These are phyloP conservation scores for Pilobolus umbonatus DNA, from an alignment of 192 early-diverging fungal species.

Conservation along the genomic window DNA sequence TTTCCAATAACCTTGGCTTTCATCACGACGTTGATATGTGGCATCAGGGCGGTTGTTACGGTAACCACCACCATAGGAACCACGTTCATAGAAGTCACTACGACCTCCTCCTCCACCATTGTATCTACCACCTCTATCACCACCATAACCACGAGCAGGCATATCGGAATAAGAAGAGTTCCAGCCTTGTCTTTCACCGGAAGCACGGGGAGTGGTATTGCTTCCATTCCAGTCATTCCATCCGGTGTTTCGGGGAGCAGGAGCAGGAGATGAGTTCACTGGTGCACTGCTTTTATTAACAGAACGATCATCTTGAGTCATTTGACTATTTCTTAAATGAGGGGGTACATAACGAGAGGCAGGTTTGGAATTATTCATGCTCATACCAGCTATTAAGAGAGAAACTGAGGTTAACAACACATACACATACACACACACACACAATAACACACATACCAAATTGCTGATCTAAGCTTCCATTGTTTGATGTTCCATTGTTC, in stretches of 20 bases:
- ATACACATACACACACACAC: neutral
- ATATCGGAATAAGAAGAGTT: slow-evolving; percentile 22
- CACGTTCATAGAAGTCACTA: slow-evolving; percentile 37
- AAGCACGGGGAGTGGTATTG: neutral
- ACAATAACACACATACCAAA: slow-evolving; percentile 48
- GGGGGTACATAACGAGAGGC: slow-evolving; percentile 60
- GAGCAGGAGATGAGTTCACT: slow-evolving; percentile 21
- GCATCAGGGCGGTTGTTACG: slow-evolving; percentile 40
- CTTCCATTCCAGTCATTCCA: slow-evolving; percentile 32
- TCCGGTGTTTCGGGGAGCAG: slow-evolving; percentile 8
- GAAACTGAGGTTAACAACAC: neutral
- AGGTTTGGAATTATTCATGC: slow-evolving; percentile 56
- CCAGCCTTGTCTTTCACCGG: slow-evolving; percentile 8
- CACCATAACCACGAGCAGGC: slow-evolving; percentile 35
- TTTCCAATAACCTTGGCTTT: slow-evolving; percentile 57
- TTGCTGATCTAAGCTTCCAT: slow-evolving; percentile 66
- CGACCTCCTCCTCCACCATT: slow-evolving; percentile 33
- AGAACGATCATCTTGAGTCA: slow-evolving; percentile 8
- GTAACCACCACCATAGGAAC: slow-evolving; percentile 35
- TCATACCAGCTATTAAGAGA: slow-evolving; percentile 8
- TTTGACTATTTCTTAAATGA: slow-evolving; percentile 55
- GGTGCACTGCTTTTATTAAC: slow-evolving; percentile 23
- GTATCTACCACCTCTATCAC: slow-evolving; percentile 37
- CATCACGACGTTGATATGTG: slow-evolving; percentile 38
- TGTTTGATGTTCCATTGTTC: slow-evolving; percentile 43